Evolutionary conservation across 768 basidiomycete species (phyloP), one percentile per base, ranked within the genome.

Genomic region (Naganishia friedmannii): DNA sequence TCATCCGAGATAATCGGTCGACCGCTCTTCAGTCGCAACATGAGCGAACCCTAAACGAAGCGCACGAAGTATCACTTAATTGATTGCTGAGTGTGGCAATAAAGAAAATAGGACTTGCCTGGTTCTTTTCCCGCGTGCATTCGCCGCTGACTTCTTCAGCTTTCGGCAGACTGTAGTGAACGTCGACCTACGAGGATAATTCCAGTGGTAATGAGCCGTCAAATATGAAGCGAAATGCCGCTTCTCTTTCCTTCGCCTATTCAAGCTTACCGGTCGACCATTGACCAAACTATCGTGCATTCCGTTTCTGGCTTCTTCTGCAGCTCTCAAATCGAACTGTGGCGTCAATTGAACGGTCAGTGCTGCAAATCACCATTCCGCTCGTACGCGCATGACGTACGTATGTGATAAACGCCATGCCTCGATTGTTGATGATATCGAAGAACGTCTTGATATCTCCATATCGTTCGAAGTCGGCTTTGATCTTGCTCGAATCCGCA

Each of bases 321-420:
- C 95, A 60, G 92, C 91, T 71, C 96, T 87, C 19, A 96, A 81
- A 81, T 99, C 96, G 80, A 83, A 97, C 96, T 99, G 76, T 19
- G 34, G 28, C 0, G 10, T 37, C n/a, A 69, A 46, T 39, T 34
- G 23, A 53, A 26, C 65, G 32, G 60, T 31, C 46, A 48, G 2
- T 42, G 10, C n/a, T 37, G 31, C 21, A 3, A n/a, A 39, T 53
- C n/a, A 53, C 29, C 34, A 15, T 28, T 9, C 19, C 46, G 65
- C 48, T n/a, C n/a, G 23, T 32, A 45, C n/a, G n/a, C 28, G 45
- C 26, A 32, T 26, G 8, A 87, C 95, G 86, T 83, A 98, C 96
- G 80, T 92, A 99, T 57, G 95, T 99, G 54, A 98, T 90, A 81
- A 99, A 99, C 17, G 97, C 90, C 91, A 99, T 96, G n/a, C 96